Base-by-base conservation (phyloP, 768 basidiomycete species). In the Sutorius australiensis region DNA sequence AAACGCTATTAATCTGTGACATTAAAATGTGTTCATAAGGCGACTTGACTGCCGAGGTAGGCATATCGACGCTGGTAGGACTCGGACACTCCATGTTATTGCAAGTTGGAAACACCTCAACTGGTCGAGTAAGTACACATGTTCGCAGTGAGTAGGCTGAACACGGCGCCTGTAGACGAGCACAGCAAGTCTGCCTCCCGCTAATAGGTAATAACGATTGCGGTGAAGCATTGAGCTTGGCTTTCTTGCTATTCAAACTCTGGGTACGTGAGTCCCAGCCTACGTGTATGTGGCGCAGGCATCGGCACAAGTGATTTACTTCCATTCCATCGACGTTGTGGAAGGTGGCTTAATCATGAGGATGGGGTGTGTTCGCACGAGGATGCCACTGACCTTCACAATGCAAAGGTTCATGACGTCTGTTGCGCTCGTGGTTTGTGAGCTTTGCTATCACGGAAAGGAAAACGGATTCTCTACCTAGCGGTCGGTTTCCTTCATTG, bases 241-340 rank as follows among this genome's bases (percentile, higher is more conserved):
- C 31, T 3, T 43, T 28, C 27, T 48, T 16, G 17, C 16, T 51
- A 24, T 31, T 21, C 19, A 12, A 11, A 19, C 19, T 17, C 21
- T 57, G 77, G 80, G 21, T 63, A 72, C 43, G 58, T 58, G 40
- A 64, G 45, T 83, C 30, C 60, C 84, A 39, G 83, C 84, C n/a
- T n/a, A 13, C 83, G 70, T 7, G 55, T 84, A 28, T 71, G 76
- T 30, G 83, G 80, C 3, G 78, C 77, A 10, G 76, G 74, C 0
- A 57, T 81, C 41, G 65, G 65, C 80, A 31, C 86, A 85, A 51
- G 83, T 73, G 6, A 80, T 82, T 57, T 85, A 84, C 58, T 76
- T 78, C 59, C 80, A 81, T 65, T 79, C 82, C 31, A 81, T 88
- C 58, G 73, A 82, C 56, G 57, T 82, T 17, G 73, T 79, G 54